These are phyloP conservation scores for Zelopaecilomyces penicillatus DNA, from an alignment of 2,329 filamentous ascomycete genomes.

Conservation along the genomic window DNA sequence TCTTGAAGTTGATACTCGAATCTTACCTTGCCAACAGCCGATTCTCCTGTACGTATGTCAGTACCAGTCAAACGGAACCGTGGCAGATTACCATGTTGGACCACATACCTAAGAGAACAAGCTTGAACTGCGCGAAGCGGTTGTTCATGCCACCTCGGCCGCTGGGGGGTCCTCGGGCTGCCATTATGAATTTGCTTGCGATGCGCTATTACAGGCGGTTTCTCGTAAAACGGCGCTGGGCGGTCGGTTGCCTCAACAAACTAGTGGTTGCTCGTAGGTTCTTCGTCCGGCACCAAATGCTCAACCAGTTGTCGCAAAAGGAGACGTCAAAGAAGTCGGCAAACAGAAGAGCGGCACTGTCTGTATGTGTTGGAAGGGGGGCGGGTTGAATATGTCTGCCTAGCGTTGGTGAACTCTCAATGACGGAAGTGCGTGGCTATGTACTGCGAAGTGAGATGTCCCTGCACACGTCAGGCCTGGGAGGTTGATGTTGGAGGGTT, in stretches of 20 bases:
- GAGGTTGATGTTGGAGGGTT: conserved; percentile 2
- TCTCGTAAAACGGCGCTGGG: no score
- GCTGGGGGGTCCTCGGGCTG: conserved; percentile 64
- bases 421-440: no score
- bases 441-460: no score
- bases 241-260: no score
- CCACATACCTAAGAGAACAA: conserved; percentile 81
- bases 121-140: conserved; percentile 98
- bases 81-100: conserved; percentile 5
- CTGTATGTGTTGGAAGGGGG: no score
- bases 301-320: no score
- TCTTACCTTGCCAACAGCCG: conserved; percentile 90
- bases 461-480: conserved; percentile 12
- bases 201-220: conserved; percentile 13
- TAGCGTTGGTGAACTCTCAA: no score
- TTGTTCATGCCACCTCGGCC: conserved; percentile 59
- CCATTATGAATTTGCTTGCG: conserved; percentile 52
- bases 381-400: no score
- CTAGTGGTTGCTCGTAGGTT: no score
- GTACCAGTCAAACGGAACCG: background rate
- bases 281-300: no score
- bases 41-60: conserved; percentile 62
- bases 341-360: no score
- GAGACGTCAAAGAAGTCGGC: no score
- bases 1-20: background rate